These are phyloP conservation scores for Aaosphaeria arxii DNA, from an alignment of 2,329 filamentous ascomycete species.

Conservation along the genomic window DNA sequence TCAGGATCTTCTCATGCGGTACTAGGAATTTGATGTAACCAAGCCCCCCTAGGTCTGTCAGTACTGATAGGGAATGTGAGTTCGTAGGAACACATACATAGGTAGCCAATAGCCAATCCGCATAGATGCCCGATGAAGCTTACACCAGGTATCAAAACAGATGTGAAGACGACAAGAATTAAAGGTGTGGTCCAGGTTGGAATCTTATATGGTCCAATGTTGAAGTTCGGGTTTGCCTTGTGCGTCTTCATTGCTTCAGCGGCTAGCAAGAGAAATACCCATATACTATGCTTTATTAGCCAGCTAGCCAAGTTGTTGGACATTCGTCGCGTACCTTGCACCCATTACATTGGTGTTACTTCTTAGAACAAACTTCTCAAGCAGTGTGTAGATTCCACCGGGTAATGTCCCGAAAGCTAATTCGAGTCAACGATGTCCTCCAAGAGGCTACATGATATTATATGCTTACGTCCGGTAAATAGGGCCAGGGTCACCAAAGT, in stretches of 20 bases:
- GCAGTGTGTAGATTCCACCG: conserved; percentile 72
- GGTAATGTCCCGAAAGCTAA: conserved; percentile 59
- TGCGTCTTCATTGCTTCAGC: conserved; percentile 85
- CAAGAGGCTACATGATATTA: not conserved
- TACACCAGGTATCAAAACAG: conserved; percentile 74
- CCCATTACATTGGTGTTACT: conserved; percentile 75
- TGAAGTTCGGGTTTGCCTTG: conserved; percentile 75
- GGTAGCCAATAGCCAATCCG: conserved; percentile 79
- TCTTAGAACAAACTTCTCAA: conserved; percentile 71
- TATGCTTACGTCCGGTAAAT: conserved; percentile 79
- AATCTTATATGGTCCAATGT: conserved; percentile 63
- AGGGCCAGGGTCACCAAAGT: conserved; percentile 83
- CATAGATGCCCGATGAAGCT: conserved; percentile 85
- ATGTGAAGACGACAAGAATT: conserved; percentile 69
- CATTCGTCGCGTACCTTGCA: conserved; percentile 61
- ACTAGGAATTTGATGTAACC: conserved; percentile 87
- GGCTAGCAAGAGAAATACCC: conserved; percentile 85
- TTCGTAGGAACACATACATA: conserved; percentile 56
- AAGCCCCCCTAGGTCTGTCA: conserved; percentile 61
- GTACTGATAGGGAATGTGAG: not conserved
- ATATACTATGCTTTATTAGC: conserved; percentile 59
- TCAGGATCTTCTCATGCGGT: conserved; percentile 81
- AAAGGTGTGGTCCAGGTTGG: conserved; percentile 91
- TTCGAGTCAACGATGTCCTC: not conserved
- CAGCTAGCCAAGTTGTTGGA: no score